Evolutionary conservation across 108 stramenopile species (phyloP), one percentile per base, ranked within the genome.

Genomic region (Nannochloropsis salina): DNA sequence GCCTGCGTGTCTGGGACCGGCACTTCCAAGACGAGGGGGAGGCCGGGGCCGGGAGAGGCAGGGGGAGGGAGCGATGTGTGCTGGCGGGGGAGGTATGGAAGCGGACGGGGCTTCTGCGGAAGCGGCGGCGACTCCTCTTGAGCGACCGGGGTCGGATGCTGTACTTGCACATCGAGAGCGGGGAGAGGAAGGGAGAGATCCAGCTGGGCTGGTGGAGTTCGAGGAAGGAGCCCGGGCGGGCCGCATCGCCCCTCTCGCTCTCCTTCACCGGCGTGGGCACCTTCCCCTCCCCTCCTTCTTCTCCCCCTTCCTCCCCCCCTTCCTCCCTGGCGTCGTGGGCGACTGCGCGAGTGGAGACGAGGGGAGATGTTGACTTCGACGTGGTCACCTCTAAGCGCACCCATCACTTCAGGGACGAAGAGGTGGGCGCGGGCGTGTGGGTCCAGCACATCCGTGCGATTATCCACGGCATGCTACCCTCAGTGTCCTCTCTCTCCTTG

Each of bases 381-480:
- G 61, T 74, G 3, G n/a, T 74, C 61, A 74, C 61, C 1, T n/a
- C 61, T 8, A 1, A 74, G n/a, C 61, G 61, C 1, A 74, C 3
- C 20, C 61, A 74, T 74, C 61, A 74, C 61, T 74, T 74, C 8
- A 74, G n/a, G n/a, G 61, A 74, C 61, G 61, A 74, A n/a, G n/a
- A 6, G 61, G 20, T 6, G 20, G 61, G 61, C 20, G 15, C 61
- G 20, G 61, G 20, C 20, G 61, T 74, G 6, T 74, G 61, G 61
- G 8, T 74, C 15, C 20, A 74, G n/a, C 15, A 74, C 20, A 74
- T 74, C n/a, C 61, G 61, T n/a, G 61, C 15, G 6, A 6, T 15
- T 74, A 74, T 74, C 4, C 20, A 74, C 31, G 31, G 31, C 31
- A 31, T 31, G 31, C 31, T 31, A 31, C 31, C 31, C 31, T 1